Evolutionary conservation across 2,329 filamentous ascomycete species (phyloP).

Genomic region (Volutella citrinella): DNA sequence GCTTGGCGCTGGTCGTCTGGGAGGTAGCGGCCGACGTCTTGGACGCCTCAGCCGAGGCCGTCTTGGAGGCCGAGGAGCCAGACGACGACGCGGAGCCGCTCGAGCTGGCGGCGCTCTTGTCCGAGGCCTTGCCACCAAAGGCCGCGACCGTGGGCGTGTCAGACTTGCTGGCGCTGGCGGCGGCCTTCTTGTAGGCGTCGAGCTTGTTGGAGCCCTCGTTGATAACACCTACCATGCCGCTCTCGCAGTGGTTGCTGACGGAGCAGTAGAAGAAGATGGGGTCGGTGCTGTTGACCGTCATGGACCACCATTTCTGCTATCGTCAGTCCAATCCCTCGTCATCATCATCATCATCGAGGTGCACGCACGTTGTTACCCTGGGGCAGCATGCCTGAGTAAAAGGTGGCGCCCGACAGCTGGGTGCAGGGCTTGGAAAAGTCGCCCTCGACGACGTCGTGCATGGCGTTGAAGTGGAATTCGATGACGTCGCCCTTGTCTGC

Average conservation of each 20-base stretch:
- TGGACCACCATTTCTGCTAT: slow-evolving; percentile 19
- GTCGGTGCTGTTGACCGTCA: slow-evolving; percentile 27
- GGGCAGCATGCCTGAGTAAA: slow-evolving; percentile 13
- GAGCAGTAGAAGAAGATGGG: slow-evolving; percentile 31
- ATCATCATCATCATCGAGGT: too few species aligned
- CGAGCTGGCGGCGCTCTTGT: too few species aligned
- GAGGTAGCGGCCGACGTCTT: too few species aligned
- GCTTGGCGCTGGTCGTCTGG: too few species aligned
- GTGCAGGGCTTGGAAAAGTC: slow-evolving; percentile 48
- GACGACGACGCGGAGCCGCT: too few species aligned
- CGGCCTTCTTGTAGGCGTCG: slow-evolving; percentile 11
- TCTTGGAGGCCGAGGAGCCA: too few species aligned
- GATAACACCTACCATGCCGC: slow-evolving; percentile 30
- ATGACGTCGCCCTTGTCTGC: slow-evolving; percentile 46
- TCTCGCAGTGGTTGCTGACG: slow-evolving; percentile 25
- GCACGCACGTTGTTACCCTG: slow-evolving; percentile 3
- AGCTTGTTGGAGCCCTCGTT: slow-evolving; percentile 23
- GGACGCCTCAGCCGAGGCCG: too few species aligned
- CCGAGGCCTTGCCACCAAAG: slow-evolving; percentile 18
- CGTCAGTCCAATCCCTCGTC: too few species aligned
- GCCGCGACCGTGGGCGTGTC: slow-evolving; percentile 7
- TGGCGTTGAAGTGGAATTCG: slow-evolving; percentile 52
- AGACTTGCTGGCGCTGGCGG: slow-evolving; percentile 7
- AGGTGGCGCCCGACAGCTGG: slow-evolving; percentile 25
- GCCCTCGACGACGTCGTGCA: slow-evolving; percentile 49